These are phyloP conservation scores for Globisporangium nunn DNA, from an alignment of 352 stramenopile genomes.

Conservation along the genomic window DNA sequence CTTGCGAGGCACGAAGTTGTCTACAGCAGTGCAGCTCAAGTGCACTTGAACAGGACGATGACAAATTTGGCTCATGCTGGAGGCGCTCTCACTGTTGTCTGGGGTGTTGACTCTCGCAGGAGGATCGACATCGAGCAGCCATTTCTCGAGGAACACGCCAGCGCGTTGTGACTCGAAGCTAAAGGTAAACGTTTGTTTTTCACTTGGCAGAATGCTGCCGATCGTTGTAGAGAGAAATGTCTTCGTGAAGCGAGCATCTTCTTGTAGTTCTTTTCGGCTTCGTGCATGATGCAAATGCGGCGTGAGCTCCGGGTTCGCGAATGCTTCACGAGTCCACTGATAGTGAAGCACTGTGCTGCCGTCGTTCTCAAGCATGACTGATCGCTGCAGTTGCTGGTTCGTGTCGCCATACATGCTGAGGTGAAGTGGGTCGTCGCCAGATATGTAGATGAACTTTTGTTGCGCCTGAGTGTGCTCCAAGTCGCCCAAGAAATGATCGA, in stretches of 20 bases:
- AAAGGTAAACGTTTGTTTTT: conserved; percentile 48
- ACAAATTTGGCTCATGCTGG: background rate
- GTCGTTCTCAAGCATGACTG: conserved; percentile 35
- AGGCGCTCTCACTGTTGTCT: background rate
- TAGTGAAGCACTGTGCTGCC: conserved; percentile 52
- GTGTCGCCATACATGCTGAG: conserved; percentile 44
- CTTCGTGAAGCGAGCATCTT: conserved; percentile 5
- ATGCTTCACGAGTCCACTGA: conserved; percentile 39
- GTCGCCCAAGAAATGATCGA: background rate
- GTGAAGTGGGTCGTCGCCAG: conserved; percentile 11
- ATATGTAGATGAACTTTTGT: background rate
- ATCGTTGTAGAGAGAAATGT: conserved; percentile 40
- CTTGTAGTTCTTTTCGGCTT: conserved; percentile 11
- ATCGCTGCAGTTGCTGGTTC: conserved; percentile 29
- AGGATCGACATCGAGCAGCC: conserved; percentile 57
- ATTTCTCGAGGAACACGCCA: conserved; percentile 64
- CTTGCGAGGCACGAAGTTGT: conserved; percentile 43
- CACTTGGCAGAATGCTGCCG: conserved; percentile 47
- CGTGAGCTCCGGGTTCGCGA: conserved; percentile 19
- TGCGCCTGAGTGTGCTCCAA: background rate
- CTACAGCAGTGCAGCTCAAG: conserved; percentile 47
- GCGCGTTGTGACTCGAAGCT: conserved; percentile 39
- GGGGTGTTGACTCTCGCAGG: conserved; percentile 11
- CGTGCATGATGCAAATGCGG: conserved; percentile 12
- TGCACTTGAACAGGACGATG: conserved; percentile 21